These are phyloP conservation scores for Candolleomyces eurysporus DNA, from an alignment of 768 basidiomycete species.

Conservation along the genomic window DNA sequence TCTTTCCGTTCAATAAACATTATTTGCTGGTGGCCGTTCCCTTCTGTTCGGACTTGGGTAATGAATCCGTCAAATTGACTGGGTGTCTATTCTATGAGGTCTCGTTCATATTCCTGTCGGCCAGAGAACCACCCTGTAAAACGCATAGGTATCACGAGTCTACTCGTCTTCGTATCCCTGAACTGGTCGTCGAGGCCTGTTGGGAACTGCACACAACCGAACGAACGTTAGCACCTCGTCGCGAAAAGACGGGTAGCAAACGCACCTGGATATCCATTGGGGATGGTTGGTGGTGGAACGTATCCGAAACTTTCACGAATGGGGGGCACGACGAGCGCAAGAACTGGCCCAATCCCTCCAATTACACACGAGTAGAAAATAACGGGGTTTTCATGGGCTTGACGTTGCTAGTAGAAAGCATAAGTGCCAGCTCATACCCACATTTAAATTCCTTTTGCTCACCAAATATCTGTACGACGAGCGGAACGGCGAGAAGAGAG, in stretches of 20 bases:
- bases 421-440: neutral
- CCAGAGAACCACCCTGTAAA: neutral
- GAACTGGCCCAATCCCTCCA: constrained; percentile 71
- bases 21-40: neutral
- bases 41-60: neutral
- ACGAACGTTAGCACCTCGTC: neutral
- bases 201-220: constrained; percentile 50
- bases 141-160: neutral
- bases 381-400: constrained; percentile 88
- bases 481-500: constrained; percentile 45
- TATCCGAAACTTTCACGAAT: constrained; percentile 75
- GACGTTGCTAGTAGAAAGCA: constrained; percentile 64
- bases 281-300: constrained; percentile 63
- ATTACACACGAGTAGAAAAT: constrained; percentile 84
- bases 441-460: constrained; percentile 1
- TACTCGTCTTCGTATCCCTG: constrained; percentile 72
- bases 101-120: neutral
- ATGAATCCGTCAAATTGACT: no score
- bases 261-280: constrained; percentile 79
- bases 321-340: constrained; percentile 76
- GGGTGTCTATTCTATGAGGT: no score
- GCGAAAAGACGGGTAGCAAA: constrained; percentile 9
- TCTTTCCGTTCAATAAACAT: neutral
- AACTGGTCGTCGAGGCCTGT: constrained; percentile 64
- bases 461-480: constrained; percentile 53